A percentile compares a stretch with the other conserved stretches of the same genome.
phyloP scores from a whole-genome alignment of 495 filamentous ascomycete species.

The Penicillium flavigenum region DNA sequence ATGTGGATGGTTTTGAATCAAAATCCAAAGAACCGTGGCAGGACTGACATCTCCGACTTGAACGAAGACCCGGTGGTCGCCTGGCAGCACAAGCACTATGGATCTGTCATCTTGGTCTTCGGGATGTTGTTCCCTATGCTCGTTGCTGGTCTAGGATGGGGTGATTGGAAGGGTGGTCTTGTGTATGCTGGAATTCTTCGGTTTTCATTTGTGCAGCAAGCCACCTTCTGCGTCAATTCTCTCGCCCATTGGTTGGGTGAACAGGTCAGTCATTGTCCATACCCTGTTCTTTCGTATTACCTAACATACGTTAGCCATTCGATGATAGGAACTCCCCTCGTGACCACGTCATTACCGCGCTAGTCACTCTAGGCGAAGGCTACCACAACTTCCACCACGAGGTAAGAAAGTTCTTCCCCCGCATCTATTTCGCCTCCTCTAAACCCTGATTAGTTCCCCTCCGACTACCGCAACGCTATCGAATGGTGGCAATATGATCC shows the following conservation, averaged over 20 bases:
- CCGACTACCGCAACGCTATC: constrained; percentile 93
- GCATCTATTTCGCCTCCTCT: neutral
- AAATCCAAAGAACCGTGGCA: constrained; percentile 78
- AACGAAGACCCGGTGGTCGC: constrained; percentile 86
- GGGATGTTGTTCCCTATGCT: constrained; percentile 75
- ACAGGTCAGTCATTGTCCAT: constrained; percentile 33
- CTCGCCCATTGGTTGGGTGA: constrained; percentile 94
- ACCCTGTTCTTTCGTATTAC: neutral
- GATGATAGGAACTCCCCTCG: constrained; percentile 92
- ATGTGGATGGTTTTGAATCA: constrained; percentile 86
- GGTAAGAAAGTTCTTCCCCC: constrained; percentile 5
- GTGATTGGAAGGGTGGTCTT: constrained; percentile 79
- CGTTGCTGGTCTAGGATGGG: constrained; percentile 76
- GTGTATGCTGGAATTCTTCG: constrained; percentile 86
- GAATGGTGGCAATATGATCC: constrained; percentile 95
- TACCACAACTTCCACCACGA: constrained; percentile 98
- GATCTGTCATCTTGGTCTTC: constrained; percentile 75
- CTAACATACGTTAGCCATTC: constrained; percentile 60
- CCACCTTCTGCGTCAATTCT: constrained; percentile 96
- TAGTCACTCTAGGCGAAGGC: constrained; percentile 88
- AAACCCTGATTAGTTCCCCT: constrained; percentile 64
- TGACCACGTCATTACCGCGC: constrained; percentile 85
- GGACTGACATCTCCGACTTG: constrained; percentile 87
- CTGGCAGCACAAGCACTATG: constrained; percentile 84
- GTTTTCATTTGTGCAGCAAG: constrained; percentile 91